Evolutionary conservation across 2,329 filamentous ascomycete species (phyloP).

Genomic region (Knufia fluminis): DNA sequence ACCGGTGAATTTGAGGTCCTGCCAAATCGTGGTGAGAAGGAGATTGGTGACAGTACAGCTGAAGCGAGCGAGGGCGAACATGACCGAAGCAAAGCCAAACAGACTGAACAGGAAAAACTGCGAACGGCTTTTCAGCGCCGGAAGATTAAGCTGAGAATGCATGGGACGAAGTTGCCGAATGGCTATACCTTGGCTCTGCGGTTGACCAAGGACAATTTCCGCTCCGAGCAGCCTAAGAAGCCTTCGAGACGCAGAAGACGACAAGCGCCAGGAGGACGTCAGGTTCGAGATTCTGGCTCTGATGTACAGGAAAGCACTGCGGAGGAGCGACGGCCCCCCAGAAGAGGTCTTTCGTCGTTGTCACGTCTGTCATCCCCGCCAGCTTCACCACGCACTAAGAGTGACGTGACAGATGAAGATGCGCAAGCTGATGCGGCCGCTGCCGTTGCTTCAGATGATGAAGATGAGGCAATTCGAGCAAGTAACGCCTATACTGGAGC

Average conservation of each 20-base stretch:
- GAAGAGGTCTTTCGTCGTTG: constrained; percentile 16
- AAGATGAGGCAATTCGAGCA: constrained; percentile 37
- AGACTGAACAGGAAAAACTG: constrained; percentile 37
- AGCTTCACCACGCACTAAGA: constrained; percentile 3
- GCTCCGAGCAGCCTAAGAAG: constrained; percentile 24
- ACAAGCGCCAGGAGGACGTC: background rate
- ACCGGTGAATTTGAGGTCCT: constrained; percentile 51
- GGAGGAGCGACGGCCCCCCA: background rate
- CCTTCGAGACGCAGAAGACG: constrained; percentile 1
- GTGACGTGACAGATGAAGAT: background rate
- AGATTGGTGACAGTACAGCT: background rate
- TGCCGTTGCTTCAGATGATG: constrained; percentile 9
- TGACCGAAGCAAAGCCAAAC: background rate
- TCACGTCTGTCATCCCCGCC: constrained; percentile 17
- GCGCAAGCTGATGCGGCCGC: background rate
- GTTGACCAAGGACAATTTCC: constrained; percentile 40
- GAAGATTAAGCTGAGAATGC: constrained; percentile 49
- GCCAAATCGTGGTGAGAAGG: constrained; percentile 28
- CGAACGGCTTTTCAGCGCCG: constrained; percentile 43
- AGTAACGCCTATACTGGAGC: constrained; percentile 61
- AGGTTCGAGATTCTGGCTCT: background rate
- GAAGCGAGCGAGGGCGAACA: background rate
- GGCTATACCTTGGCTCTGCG: constrained; percentile 48
- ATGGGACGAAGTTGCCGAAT: constrained; percentile 45
- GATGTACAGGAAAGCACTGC: background rate